A percentile compares a stretch with the other conserved stretches of the same genome.
Conservation (phyloP, 176 grass and related monocot species). For the Guadua angustifolia region DNA sequence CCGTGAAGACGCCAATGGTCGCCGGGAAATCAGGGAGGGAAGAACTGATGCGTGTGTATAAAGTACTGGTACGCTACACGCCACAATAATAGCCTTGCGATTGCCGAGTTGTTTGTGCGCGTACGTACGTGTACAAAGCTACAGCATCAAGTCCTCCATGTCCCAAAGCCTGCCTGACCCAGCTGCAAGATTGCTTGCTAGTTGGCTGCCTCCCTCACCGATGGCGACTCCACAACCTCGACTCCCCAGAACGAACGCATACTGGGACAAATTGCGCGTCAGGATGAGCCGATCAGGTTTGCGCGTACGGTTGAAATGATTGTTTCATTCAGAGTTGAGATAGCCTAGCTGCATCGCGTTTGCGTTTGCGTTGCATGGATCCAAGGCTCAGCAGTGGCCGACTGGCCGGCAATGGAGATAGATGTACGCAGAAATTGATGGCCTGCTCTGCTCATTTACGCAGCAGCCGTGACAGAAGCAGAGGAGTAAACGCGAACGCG, state of each 20-base stretch:
- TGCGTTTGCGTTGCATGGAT: neutral
- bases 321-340: neutral
- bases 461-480: neutral
- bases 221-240: conserved; percentile 44
- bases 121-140: too few relatives aligned
- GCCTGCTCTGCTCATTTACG: conserved; percentile 22
- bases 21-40: neutral
- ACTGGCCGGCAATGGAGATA: neutral
- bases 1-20: neutral
- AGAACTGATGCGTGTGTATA: too few relatives aligned
- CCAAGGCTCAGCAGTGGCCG: neutral
- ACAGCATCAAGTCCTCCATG: too few relatives aligned
- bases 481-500: neutral
- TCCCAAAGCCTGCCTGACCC: neutral
- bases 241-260: neutral
- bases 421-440: conserved; percentile 3
- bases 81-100: neutral
- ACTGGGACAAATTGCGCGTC: neutral
- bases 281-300: neutral
- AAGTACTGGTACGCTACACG: neutral
- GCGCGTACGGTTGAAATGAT: neutral
- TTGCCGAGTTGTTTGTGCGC: neutral
- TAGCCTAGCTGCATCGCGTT: neutral
- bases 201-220: conserved; percentile 10
- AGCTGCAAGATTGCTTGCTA: neutral